Base-by-base conservation (phyloP, 352 stramenopile species). In the Phytophthora niederhauseri region DNA sequence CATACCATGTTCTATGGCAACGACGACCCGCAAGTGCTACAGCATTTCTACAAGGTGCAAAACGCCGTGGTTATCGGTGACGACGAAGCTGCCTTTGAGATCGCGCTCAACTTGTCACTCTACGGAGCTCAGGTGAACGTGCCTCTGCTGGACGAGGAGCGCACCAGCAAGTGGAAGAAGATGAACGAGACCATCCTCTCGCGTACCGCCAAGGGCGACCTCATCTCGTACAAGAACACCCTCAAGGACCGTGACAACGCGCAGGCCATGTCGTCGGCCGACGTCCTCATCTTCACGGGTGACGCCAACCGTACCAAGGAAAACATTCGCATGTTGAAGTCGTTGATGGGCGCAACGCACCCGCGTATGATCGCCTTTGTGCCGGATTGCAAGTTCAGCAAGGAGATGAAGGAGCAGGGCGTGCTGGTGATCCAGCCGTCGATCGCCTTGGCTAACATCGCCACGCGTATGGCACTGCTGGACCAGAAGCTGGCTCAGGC, bases 191-290 rank as follows among this genome's bases (percentile, higher is more conserved):
- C 75, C 4, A 91, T 89, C 31, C 64, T 89, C 22, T 57, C 73
- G 12, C 78, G 79, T 2, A 73, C 71, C 8, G 77, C 73, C 30
- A 88, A 91, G 49, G 79, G 68, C 19, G 81, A 89, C 24, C 75
- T 89, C 50, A 92, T 89, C 58, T 85, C 75, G 65, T 90, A 81
- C 73, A 85, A 86, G 64, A 89, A 90, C 71, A 88, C 85, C 24
- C 72, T 91, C 28, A 75, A 80, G 19, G 77, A 89, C 54, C 58
- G 68, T 8, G 65, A 73, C 58, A 66, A 75, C 5, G 67, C 75
- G 1, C 68, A 85, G 9, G 52, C 76, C 24, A 76, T 89, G 71
- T 75, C 74, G 6, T 49, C 75, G 6, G 81, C 81, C 0, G 83
- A 91, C 34, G 81, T 89, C 38, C 26, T 92, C 5, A 78, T 92